Evolutionary conservation across 495 filamentous ascomycete genomes (phyloP), one percentile per base, ranked within the genome.

Genomic region (Hyaloscypha hepaticicola): DNA sequence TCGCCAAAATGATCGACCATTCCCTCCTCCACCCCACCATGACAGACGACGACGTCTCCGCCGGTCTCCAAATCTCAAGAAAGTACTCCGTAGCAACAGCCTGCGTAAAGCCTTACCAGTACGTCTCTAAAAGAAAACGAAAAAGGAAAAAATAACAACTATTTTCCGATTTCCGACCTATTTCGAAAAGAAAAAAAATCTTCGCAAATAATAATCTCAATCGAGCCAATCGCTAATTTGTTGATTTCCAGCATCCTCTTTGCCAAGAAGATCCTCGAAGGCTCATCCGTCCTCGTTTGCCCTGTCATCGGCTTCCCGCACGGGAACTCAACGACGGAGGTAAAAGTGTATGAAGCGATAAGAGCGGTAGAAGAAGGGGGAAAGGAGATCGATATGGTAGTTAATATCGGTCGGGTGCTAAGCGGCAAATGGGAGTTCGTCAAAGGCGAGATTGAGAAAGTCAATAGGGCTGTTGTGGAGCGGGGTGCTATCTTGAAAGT

Each of bases 1-100:
- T 86, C 24, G 82, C 85, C 64, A 84, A 85, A 64, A 76, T 77
- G 70, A 86, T 87, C 69, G 85, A 87, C 71, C 83, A 87, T 70
- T 86, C 82, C 52, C 77, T 87, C 31, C 77, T 87, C 2, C 82
- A 86, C 66, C 85, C 83, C n/a, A 83, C 79, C 29, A 79, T 85
- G 77, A 85, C 84, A 50, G 83, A 86, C 69, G 68, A 66, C 19
- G 80, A 83, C n/a, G 76, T 86, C 66, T 59, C 72, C 14, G 67
- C 74, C 19, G 85, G 83, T 3, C 78, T 87, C 3, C 65, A 77
- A 45, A 76, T 82, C 55, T 73, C 78, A 34, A 77, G 74, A 33
- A 73, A 76, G 14, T 71, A 80, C 70, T 70, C 77, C 49, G 82
- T 86, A 19, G 84, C 82, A 6, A 80, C 83, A 3, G 83, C 53